Evolutionary conservation across 768 basidiomycete genomes (phyloP), one percentile per base, ranked within the genome.

Genomic region (Boletus reticuloceps): DNA sequence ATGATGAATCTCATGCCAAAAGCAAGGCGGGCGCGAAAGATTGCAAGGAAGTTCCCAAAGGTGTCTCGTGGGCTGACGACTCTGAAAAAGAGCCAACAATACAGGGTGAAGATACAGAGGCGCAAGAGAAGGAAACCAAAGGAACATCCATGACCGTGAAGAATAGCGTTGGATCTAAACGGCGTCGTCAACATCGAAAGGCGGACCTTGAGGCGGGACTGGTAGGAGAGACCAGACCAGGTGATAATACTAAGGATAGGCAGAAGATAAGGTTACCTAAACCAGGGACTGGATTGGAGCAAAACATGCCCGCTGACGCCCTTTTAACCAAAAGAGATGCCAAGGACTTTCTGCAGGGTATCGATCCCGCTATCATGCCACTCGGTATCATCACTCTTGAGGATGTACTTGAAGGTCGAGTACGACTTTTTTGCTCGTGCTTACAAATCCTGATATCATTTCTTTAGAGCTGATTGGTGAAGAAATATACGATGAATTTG

Each of bases 381-480:
- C 77, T 94, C 25, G 94, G 94, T 47, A 92, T 96, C 63, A 94
- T 96, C 57, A 96, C 94, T 0, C 79, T 96, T 3, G 94, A 96
- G 71, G 94, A 96, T 59, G 90, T 96, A 10, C 77, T 96, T 11
- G 94, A 96, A 82, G 89, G 89, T 88, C 49, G 20, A 65, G 63
- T 39, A 14, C 31, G 13, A 29, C 53, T 31, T 19, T 6, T 39
- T 40, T 47, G 6, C 4, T 39, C n/a, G 6, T 37, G 11, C 14
- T 42, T 4, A 6, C 29, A 5, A 12, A 34, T 1, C 19, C 52
- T 64, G 36, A 69, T 11, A 20, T 53, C 4, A 6, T 4, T 17
- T n/a, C 16, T 47, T 34, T 62, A 91, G 93, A 94, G 66, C 78
- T 95, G 12, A 94, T 95, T 52, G 93, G 93, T 14, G 91, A 94